Conservation (phyloP, 352 stramenopile genomes). For the Phytophthora megakarya region DNA sequence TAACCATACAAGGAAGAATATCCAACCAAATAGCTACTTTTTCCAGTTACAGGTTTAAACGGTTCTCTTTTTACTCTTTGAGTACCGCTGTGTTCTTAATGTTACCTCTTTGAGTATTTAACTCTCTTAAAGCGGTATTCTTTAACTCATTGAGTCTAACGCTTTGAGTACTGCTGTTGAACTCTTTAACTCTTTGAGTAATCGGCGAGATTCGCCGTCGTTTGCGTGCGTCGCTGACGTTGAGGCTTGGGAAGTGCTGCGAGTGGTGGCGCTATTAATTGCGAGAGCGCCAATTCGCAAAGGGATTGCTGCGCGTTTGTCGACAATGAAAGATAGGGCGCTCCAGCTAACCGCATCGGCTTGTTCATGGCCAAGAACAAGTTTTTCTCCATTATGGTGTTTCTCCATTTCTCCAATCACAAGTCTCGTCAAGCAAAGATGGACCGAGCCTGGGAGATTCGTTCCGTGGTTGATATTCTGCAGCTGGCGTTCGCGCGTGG, state of each 20-base stretch:
- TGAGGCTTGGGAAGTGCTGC: background rate
- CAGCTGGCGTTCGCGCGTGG: background rate
- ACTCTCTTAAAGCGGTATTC: too few relatives aligned
- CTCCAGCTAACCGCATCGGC: background rate
- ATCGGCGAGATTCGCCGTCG: background rate
- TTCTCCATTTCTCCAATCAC: background rate
- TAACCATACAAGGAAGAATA: too few relatives aligned
- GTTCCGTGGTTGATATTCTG: background rate
- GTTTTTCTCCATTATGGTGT: conserved; percentile 7
- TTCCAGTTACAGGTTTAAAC: too few relatives aligned
- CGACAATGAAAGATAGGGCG: background rate
- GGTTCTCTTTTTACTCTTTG: too few relatives aligned
- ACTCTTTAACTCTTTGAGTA: too few relatives aligned
- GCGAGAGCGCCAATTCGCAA: background rate
- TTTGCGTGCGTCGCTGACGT: background rate
- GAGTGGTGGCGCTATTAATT: background rate
- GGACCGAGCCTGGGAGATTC: background rate
- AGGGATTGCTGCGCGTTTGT: too few relatives aligned
- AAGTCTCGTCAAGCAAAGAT: background rate
- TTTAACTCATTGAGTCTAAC: too few relatives aligned
- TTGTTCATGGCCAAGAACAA: conserved; percentile 1
- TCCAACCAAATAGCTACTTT: too few relatives aligned
- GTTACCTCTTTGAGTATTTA: too few relatives aligned
- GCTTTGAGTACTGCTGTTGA: too few relatives aligned
- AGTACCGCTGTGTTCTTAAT: too few relatives aligned